Evolutionary conservation across 1,284 basidiomycete genomes (phyloP).

Genomic region (Megacollybia platyphylla): DNA sequence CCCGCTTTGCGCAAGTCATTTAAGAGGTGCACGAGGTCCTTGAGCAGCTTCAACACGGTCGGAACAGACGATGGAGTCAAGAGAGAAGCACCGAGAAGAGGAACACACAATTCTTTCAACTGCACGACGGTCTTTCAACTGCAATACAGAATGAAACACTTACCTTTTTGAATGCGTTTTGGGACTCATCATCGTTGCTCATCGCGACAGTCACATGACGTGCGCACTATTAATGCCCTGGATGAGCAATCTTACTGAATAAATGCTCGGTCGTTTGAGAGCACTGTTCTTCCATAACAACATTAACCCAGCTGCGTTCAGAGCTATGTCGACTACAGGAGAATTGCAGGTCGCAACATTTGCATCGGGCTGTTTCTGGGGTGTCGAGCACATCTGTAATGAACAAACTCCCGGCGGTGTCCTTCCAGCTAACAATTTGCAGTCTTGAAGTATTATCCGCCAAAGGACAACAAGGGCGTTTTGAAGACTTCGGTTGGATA

Average conservation of each 20-base stretch:
- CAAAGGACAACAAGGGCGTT: conserved; percentile 51
- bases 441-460: conserved; percentile 66
- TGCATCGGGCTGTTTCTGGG: conserved; percentile 77
- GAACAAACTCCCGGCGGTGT: too few relatives aligned
- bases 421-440: too few relatives aligned
- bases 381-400: conserved; percentile 66
- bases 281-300: not conserved
- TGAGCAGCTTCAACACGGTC: conserved; percentile 36
- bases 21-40: conserved; percentile 36
- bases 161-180: too few relatives aligned
- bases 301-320: conserved; percentile 5
- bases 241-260: too few relatives aligned
- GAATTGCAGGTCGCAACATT: conserved; percentile 60
- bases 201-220: too few relatives aligned
- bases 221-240: too few relatives aligned
- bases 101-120: conserved; percentile 71
- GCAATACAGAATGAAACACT: too few relatives aligned
- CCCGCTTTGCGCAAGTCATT: conserved; percentile 24
- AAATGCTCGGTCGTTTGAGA: conserved; percentile 1
- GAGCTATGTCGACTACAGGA: conserved; percentile 7
- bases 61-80: conserved; percentile 43
- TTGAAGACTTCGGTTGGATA: conserved; percentile 71
- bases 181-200: too few relatives aligned
- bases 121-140: conserved; percentile 14
- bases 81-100: conserved; percentile 56